Conservation (phyloP, 257 asterid species). For the Solanum clarkiae region DNA sequence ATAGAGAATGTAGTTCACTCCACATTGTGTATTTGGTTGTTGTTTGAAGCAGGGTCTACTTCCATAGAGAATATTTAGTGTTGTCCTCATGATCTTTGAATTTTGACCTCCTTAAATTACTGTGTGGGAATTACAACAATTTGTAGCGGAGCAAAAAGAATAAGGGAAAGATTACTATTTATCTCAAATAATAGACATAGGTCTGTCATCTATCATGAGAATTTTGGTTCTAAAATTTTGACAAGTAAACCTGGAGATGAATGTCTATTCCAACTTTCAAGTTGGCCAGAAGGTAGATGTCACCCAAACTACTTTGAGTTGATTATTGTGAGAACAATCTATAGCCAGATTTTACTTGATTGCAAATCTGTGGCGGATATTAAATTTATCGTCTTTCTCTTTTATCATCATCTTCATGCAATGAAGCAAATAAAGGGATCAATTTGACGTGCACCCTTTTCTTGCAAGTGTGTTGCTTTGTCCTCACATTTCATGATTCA, state of each 20-base stretch:
- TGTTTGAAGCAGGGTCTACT: too few species aligned
- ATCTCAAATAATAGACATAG: background rate
- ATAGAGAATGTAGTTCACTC: background rate
- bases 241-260: slow-evolving; percentile 2
- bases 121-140: slow-evolving; percentile 5
- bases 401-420: background rate
- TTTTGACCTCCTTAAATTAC: background rate
- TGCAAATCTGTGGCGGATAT: background rate
- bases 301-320: background rate
- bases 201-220: background rate
- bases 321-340: background rate
- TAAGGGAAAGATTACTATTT: background rate
- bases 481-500: background rate
- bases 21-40: background rate
- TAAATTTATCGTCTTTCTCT: background rate
- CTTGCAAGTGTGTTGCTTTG: background rate
- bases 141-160: background rate
- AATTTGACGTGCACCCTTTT: background rate
- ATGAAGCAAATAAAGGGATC: background rate
- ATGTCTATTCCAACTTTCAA: background rate
- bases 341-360: background rate
- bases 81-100: background rate
- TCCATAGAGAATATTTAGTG: too few species aligned
- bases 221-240: background rate
- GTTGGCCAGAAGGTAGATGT: background rate